A percentile compares a stretch with the other conserved stretches of the same genome.
phyloP scores from a whole-genome alignment of 1,284 basidiomycete species.

The Ceratobasidium theobromae region DNA sequence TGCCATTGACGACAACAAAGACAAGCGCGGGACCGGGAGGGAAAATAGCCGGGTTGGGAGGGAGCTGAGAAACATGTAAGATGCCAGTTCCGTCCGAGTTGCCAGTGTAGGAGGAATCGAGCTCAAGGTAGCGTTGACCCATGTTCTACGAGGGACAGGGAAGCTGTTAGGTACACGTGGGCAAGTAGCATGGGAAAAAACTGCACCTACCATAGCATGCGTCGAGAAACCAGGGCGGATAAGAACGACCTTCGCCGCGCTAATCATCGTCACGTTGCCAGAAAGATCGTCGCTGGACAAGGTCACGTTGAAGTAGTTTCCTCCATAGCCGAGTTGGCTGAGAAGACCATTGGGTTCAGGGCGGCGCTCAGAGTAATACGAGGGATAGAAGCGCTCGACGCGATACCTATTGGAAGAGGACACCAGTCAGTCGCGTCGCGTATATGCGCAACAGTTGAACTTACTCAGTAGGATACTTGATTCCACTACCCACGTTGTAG shows the following conservation, averaged over 20 bases:
- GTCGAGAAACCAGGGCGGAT: slow-evolving; percentile 90
- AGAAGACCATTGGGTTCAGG: slow-evolving; percentile 77
- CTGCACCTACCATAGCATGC: slow-evolving; percentile 72
- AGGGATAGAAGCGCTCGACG: slow-evolving; percentile 85
- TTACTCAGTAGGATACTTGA: slow-evolving; percentile 77
- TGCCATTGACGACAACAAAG: slow-evolving; percentile 78
- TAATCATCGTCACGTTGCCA: slow-evolving; percentile 64
- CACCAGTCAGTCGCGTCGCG: neutral
- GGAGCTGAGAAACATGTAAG: slow-evolving; percentile 78
- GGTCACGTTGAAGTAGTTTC: slow-evolving; percentile 66
- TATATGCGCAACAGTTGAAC: neutral
- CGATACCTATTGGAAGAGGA: slow-evolving; percentile 46
- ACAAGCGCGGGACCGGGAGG: slow-evolving; percentile 85
- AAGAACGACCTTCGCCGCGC: slow-evolving; percentile 73
- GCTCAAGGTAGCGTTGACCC: slow-evolving; percentile 73
- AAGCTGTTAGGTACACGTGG: neutral
- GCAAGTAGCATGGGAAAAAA: neutral
- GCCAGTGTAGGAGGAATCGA: slow-evolving; percentile 82
- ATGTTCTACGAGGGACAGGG: slow-evolving; percentile 58
- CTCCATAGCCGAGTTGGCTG: slow-evolving; percentile 77
- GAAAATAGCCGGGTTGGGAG: slow-evolving; percentile 81
- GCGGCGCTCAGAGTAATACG: slow-evolving; percentile 75
- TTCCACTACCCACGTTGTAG: slow-evolving; percentile 61
- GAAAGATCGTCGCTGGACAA: slow-evolving; percentile 55
- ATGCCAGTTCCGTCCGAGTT: slow-evolving; percentile 67